phyloP scores from a whole-genome alignment of 805 yeast genomes.

The Saturnispora saitoi region DNA sequence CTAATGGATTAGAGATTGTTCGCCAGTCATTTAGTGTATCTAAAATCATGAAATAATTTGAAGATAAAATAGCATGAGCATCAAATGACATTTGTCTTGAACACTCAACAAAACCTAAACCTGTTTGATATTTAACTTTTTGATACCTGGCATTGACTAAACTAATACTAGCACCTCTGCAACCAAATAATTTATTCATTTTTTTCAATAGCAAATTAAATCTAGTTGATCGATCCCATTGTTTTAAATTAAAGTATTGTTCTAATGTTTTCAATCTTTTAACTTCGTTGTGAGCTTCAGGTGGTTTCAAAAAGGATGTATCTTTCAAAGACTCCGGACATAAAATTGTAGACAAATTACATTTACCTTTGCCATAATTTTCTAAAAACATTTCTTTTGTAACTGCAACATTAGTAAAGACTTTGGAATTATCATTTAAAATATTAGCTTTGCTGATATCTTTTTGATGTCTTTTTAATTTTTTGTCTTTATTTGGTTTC shows the following conservation, averaged over 20 bases:
- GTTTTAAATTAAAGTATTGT: slow-evolving; percentile 30
- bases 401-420: slow-evolving; percentile 21
- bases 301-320: slow-evolving; percentile 47
- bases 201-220: slow-evolving; percentile 33
- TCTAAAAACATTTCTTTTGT: slow-evolving; percentile 49
- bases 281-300: slow-evolving; percentile 36
- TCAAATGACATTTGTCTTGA: slow-evolving; percentile 55
- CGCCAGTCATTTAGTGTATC: slow-evolving; percentile 72
- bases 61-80: slow-evolving; percentile 57
- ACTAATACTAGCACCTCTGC: slow-evolving; percentile 51
- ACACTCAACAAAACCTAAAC: slow-evolving; percentile 40
- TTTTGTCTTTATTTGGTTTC: too few relatives aligned
- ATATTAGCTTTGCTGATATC: too few relatives aligned
- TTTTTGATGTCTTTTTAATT: too few relatives aligned
- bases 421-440: too few relatives aligned
- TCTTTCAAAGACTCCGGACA: slow-evolving; percentile 46
- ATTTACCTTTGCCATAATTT: slow-evolving; percentile 45
- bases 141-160: slow-evolving; percentile 43
- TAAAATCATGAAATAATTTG: slow-evolving; percentile 42
- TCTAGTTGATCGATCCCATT: slow-evolving; percentile 35
- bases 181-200: slow-evolving; percentile 35
- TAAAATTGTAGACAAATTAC: slow-evolving; percentile 46
- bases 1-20: slow-evolving; percentile 51
- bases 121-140: slow-evolving; percentile 39
- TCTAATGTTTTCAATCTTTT: slow-evolving; percentile 32